phyloP scores from a whole-genome alignment of 2,329 filamentous ascomycete species.

The Tolypocladium guangdongense region DNA sequence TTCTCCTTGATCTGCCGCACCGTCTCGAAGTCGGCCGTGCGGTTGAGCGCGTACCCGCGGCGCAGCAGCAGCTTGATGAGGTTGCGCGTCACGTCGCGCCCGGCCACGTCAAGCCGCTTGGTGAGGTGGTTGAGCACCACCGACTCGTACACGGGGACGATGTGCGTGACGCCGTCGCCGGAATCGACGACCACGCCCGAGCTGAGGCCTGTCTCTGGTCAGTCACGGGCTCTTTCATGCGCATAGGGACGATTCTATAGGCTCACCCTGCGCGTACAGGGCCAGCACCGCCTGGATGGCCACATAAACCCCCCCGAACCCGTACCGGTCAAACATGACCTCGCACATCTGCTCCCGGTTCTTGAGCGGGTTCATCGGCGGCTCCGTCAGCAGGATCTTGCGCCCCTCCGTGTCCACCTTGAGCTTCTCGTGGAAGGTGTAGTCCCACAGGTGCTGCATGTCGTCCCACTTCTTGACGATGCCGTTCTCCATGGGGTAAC shows the following conservation, averaged over 20 bases:
- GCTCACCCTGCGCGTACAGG: slow-evolving; percentile 83
- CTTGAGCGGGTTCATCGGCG: slow-evolving; percentile 93
- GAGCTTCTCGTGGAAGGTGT: slow-evolving; percentile 97
- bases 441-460: slow-evolving; percentile 99
- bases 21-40: slow-evolving; percentile 97
- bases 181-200: slow-evolving; percentile 98
- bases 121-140: slow-evolving; percentile 97
- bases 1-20: slow-evolving; percentile 99
- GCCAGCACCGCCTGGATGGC: slow-evolving; percentile 95
- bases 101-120: slow-evolving; percentile 84
- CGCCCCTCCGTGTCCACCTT: slow-evolving; percentile 79
- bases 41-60: slow-evolving; percentile 91
- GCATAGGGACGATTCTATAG: too few relatives aligned
- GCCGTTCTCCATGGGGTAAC: slow-evolving; percentile 99
- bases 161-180: slow-evolving; percentile 95
- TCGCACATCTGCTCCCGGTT: slow-evolving; percentile 98
- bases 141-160: slow-evolving; percentile 96
- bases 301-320: slow-evolving; percentile 93
- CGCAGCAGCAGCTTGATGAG: slow-evolving; percentile 89
- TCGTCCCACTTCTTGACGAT: slow-evolving; percentile 99
- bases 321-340: slow-evolving; percentile 98
- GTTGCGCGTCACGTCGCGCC: slow-evolving; percentile 95
- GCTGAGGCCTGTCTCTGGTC: slow-evolving; percentile 51
- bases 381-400: slow-evolving; percentile 96
- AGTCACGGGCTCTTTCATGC: background rate